Evolutionary conservation across 2,329 filamentous ascomycete genomes (phyloP).

Genomic region (Pseudocercospora macadamiae): DNA sequence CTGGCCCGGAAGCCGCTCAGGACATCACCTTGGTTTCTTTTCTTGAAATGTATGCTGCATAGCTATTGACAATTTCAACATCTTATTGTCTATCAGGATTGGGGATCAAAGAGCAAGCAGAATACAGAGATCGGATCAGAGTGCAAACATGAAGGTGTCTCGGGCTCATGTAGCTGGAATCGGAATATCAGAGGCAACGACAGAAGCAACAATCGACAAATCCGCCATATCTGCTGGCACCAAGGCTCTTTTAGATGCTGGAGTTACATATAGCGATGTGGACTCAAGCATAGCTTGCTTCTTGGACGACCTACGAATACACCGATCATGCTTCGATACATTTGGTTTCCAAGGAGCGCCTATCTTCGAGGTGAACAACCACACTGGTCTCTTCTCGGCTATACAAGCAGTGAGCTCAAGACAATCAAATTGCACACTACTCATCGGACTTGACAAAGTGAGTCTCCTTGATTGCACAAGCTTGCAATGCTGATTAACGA

Average conservation of each 20-base stretch:
- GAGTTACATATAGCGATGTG: slow-evolving; percentile 31
- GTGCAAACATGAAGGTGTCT: slow-evolving; percentile 23
- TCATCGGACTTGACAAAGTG: slow-evolving; percentile 29
- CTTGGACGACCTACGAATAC: slow-evolving; percentile 21
- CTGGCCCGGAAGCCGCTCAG: too few species aligned
- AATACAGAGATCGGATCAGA: not conserved
- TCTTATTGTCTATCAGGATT: too few species aligned
- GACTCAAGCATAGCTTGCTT: slow-evolving; percentile 28
- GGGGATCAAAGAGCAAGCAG: too few species aligned
- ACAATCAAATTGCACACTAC: slow-evolving; percentile 26
- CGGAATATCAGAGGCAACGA: slow-evolving; percentile 19
- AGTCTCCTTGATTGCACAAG: too few species aligned
- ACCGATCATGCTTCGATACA: slow-evolving; percentile 23
- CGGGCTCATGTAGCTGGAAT: slow-evolving; percentile 31
- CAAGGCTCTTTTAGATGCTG: slow-evolving; percentile 34
- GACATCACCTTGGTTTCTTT: not conserved
- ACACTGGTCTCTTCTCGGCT: slow-evolving; percentile 26
- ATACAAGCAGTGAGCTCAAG: slow-evolving; percentile 25
- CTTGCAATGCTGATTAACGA: too few species aligned
- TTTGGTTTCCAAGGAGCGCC: slow-evolving; percentile 29
- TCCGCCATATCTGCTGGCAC: slow-evolving; percentile 27
- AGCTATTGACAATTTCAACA: not conserved
- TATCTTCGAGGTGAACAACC: slow-evolving; percentile 25
- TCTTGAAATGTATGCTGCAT: not conserved
- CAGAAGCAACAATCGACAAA: not conserved